Conservation (phyloP, 805 yeast genomes). For the Wickerhamomyces bisporus region DNA sequence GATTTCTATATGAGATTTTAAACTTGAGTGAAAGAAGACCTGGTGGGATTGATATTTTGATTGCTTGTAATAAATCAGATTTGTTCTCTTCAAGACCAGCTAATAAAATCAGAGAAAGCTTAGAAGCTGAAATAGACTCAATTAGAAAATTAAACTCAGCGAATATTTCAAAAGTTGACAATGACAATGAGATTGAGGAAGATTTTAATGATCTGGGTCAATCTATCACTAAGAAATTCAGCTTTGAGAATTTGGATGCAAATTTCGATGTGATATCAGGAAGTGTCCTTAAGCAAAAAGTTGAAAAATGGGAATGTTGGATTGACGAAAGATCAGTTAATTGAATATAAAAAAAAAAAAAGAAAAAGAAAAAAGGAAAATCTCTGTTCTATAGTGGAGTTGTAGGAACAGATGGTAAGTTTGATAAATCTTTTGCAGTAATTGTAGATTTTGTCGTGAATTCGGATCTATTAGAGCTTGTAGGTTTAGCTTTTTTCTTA, state of each 20-base stretch:
- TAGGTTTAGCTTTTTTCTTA: constrained; percentile 15
- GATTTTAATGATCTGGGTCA: constrained; percentile 40
- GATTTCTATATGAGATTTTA: constrained; percentile 54
- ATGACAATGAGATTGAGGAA: constrained; percentile 28
- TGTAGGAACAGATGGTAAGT: constrained; percentile 31
- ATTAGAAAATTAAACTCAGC: constrained; percentile 44
- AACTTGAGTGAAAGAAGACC: constrained; percentile 56
- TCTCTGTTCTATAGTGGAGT: background rate
- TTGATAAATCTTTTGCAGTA: constrained; percentile 15
- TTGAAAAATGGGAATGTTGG: constrained; percentile 71
- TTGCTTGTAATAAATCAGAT: constrained; percentile 85
- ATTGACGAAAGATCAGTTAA: constrained; percentile 69
- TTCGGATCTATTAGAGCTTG: constrained; percentile 12
- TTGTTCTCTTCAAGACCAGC: constrained; percentile 78
- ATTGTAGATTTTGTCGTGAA: constrained; percentile 27
- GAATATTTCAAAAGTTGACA: constrained; percentile 27
- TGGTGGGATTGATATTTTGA: constrained; percentile 65
- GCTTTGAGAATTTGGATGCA: constrained; percentile 67
- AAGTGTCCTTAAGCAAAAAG: constrained; percentile 54
- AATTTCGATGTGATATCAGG: constrained; percentile 69
- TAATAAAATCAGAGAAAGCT: constrained; percentile 46
- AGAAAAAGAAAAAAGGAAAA: constrained; percentile 1
- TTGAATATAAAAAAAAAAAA: constrained; percentile 6
- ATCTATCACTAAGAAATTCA: constrained; percentile 42
- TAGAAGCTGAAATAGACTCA: constrained; percentile 61